phyloP scores from a whole-genome alignment of 2,329 filamentous ascomycete species.

The Samsoniella hepiali region DNA sequence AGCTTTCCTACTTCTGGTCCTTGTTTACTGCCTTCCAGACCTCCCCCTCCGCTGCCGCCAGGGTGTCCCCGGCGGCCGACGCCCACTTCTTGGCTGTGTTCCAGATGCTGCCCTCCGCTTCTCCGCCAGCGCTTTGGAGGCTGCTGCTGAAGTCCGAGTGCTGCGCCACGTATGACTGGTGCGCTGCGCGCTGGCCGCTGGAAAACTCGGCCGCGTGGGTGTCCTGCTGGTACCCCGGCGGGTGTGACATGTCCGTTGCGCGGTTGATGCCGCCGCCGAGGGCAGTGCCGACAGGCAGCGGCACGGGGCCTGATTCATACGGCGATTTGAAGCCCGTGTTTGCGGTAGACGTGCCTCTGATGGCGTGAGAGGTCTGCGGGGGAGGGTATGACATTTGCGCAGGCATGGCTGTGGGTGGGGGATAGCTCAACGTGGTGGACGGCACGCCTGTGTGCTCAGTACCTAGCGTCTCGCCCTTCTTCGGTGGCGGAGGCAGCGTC shows the following conservation, averaged over 20 bases:
- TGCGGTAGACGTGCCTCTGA: conserved; percentile 38
- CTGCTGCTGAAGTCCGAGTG: conserved; percentile 23
- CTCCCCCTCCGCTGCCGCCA: conserved; percentile 57
- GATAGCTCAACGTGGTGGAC: conserved; percentile 28
- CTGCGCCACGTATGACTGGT: conserved; percentile 33
- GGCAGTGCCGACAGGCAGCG: conserved; percentile 20
- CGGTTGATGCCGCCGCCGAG: conserved; percentile 22
- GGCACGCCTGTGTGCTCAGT: conserved; percentile 31
- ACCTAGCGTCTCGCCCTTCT: conserved; percentile 41
- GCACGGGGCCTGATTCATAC: conserved; percentile 8
- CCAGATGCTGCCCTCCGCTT: conserved; percentile 46
- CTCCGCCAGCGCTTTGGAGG: conserved; percentile 24
- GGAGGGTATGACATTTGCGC: conserved; percentile 24
- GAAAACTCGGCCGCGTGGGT: conserved; percentile 49
- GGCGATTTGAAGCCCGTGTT: conserved; percentile 19
- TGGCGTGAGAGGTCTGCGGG: background rate
- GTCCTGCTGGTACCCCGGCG: conserved; percentile 57
- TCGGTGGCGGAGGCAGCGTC: conserved; percentile 49
- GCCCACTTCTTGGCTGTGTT: conserved; percentile 45
- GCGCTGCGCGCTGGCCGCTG: conserved; percentile 44
- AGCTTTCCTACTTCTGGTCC: conserved; percentile 34
- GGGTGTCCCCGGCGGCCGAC: conserved; percentile 52
- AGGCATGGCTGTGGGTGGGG: conserved; percentile 46
- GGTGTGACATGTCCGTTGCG: conserved; percentile 39
- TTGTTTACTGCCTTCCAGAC: conserved; percentile 64